Evolutionary conservation across 495 filamentous ascomycete genomes (phyloP).

Genomic region (Daldinia caldariorum): DNA sequence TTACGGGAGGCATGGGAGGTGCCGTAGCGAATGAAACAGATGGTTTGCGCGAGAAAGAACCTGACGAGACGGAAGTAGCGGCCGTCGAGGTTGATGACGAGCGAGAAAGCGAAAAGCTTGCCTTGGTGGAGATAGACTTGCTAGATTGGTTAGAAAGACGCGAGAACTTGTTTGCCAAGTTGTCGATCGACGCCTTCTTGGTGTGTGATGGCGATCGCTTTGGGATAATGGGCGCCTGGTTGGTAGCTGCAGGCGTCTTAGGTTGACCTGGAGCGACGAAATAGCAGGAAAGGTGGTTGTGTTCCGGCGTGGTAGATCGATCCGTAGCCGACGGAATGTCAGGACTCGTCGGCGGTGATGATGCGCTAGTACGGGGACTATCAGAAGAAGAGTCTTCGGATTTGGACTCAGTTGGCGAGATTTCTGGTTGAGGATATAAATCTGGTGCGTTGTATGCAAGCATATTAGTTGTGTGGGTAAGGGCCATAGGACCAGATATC

Average conservation of each 20-base stretch:
- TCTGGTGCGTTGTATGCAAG: constrained; percentile 93
- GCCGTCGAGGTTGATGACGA: constrained; percentile 61
- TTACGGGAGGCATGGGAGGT: constrained; percentile 39
- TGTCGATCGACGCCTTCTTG: constrained; percentile 67
- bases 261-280: constrained; percentile 66
- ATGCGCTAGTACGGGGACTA: constrained; percentile 64
- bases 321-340: constrained; percentile 74
- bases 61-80: constrained; percentile 51
- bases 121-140: constrained; percentile 55
- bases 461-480: constrained; percentile 95
- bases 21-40: constrained; percentile 36
- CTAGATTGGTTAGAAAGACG: constrained; percentile 61
- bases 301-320: constrained; percentile 67
- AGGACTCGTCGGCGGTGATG: constrained; percentile 73
- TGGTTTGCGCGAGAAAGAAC: constrained; percentile 51
- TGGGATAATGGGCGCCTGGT: constrained; percentile 72
- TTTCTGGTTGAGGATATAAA: constrained; percentile 64
- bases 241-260: constrained; percentile 48
- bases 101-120: constrained; percentile 58
- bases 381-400: constrained; percentile 68
- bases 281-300: constrained; percentile 83
- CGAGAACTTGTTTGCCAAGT: constrained; percentile 69
- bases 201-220: constrained; percentile 83
- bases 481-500: constrained; percentile 87
- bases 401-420: constrained; percentile 66